Evolutionary conservation across 2,329 filamentous ascomycete genomes (phyloP).

Genomic region (Monosporascus ibericus): DNA sequence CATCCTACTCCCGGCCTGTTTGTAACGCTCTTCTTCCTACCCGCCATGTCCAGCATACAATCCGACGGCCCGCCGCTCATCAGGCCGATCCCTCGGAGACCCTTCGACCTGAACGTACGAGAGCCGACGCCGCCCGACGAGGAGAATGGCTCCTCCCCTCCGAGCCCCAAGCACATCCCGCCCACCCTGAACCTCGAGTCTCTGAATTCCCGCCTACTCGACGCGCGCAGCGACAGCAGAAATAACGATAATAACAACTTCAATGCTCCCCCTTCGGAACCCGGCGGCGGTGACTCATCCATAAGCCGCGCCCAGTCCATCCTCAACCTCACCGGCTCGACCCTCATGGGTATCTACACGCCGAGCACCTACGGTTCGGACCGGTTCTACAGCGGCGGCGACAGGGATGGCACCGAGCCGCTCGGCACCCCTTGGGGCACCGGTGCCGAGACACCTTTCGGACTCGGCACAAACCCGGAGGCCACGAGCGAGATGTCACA

Average conservation of each 20-base stretch:
- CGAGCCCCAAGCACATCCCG: constrained; percentile 36
- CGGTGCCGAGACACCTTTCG: constrained; percentile 61
- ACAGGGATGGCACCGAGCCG: constrained; percentile 3
- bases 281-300: constrained; percentile 29
- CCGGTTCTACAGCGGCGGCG: constrained; percentile 26
- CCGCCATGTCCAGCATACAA: constrained; percentile 8
- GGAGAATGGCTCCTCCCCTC: constrained; percentile 27
- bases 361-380: constrained; percentile 52
- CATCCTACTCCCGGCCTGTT: no score
- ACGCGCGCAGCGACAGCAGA: constrained; percentile 13
- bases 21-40: no score
- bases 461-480: no score
- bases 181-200: constrained; percentile 26
- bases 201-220: constrained; percentile 27
- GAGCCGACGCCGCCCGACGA: constrained; percentile 39
- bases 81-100: constrained; percentile 65
- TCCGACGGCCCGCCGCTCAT: constrained; percentile 49
- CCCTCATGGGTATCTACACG: constrained; percentile 86
- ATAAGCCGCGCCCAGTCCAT: constrained; percentile 69
- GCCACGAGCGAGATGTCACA: constrained; percentile 14
- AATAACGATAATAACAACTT: neutral
- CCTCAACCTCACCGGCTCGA: constrained; percentile 81
- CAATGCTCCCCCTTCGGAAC: constrained; percentile 12
- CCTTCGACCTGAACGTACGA: constrained; percentile 56
- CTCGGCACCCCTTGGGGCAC: constrained; percentile 70